A percentile compares a stretch with the other conserved stretches of the same genome.
Evolutionary conservation across 1,284 basidiomycete genomes (phyloP).

Genomic region (Grifola frondosa): DNA sequence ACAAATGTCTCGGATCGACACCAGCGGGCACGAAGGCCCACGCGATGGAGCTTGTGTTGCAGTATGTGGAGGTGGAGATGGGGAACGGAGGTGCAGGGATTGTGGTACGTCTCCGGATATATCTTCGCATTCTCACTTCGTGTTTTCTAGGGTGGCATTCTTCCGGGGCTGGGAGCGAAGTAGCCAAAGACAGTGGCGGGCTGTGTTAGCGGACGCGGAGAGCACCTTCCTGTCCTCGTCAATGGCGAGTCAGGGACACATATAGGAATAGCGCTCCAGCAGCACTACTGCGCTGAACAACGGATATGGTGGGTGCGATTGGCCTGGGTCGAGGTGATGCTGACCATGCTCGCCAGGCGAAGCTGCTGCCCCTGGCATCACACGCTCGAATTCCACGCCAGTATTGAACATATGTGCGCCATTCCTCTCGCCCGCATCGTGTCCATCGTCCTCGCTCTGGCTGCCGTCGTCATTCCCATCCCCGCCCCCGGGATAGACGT

Average conservation of each 20-base stretch:
- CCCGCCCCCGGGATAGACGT: constrained; percentile 28
- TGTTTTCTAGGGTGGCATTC: no score
- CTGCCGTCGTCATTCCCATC: constrained; percentile 46
- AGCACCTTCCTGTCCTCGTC: no score
- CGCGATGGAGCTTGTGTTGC: no score
- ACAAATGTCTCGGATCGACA: no score
- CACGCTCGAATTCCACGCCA: constrained; percentile 33
- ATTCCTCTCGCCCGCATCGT: constrained; percentile 63
- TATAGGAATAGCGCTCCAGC: constrained; percentile 48
- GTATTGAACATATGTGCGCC: constrained; percentile 55
- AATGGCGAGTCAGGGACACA: constrained; percentile 26
- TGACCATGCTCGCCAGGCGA: background rate
- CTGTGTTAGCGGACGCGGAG: no score
- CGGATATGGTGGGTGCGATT: constrained; percentile 9
- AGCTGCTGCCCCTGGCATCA: constrained; percentile 28
- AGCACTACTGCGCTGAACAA: constrained; percentile 8
- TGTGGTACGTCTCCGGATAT: no score
- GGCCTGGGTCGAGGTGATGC: background rate
- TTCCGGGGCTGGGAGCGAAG: no score
- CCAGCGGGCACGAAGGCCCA: no score
- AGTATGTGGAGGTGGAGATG: no score
- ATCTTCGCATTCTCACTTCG: no score
- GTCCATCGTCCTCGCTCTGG: constrained; percentile 59
- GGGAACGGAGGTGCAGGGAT: no score
- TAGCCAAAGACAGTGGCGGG: no score